Evolutionary conservation across 176 grass and related monocot species (phyloP).

Genomic region (Oryza nivara): DNA sequence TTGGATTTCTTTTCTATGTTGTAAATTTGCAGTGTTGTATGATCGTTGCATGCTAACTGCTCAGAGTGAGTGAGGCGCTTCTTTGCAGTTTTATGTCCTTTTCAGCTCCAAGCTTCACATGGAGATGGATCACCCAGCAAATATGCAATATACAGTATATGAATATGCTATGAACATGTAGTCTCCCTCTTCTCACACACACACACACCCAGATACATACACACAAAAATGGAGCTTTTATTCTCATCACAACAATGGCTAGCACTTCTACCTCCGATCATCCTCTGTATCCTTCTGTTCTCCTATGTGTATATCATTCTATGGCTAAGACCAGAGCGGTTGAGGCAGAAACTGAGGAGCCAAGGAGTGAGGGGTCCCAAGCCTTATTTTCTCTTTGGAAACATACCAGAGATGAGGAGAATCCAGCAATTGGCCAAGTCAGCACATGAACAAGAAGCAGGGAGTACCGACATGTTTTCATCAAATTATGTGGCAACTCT

Average conservation of each 20-base stretch:
- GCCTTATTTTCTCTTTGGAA: constrained; percentile 66
- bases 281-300: constrained; percentile 35
- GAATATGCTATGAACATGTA: neutral
- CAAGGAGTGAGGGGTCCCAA: constrained; percentile 81
- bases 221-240: neutral
- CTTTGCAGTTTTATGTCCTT: neutral
- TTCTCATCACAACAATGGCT: constrained; percentile 11
- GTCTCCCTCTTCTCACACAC: too few relatives aligned
- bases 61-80: neutral
- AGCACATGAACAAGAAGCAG: neutral
- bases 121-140: constrained; percentile 9
- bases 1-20: neutral
- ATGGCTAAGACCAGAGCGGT: constrained; percentile 52
- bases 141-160: neutral
- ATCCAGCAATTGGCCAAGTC: constrained; percentile 42
- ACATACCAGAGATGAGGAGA: constrained; percentile 64
- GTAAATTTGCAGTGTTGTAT: neutral
- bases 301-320: constrained; percentile 46
- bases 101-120: neutral
- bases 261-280: neutral
- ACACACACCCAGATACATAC: too few relatives aligned
- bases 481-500: constrained; percentile 50
- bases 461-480: neutral
- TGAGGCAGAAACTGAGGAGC: constrained; percentile 58
- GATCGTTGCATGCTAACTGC: neutral